Evolutionary conservation across 208 protist species (phyloP).

Genomic region (Leishmania tropica): DNA sequence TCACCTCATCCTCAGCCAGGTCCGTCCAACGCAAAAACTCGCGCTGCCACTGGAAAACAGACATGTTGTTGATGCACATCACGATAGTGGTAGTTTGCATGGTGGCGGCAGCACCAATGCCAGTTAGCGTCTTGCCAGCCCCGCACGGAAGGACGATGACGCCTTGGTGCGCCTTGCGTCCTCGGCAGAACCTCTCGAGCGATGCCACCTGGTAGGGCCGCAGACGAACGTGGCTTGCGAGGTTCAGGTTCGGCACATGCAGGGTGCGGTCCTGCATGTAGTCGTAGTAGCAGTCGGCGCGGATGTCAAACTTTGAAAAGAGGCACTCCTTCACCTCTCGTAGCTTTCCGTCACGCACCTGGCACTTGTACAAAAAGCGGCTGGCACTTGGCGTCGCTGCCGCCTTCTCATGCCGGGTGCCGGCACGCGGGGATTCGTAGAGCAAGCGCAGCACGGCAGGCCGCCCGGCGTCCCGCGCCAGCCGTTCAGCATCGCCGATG

Average conservation of each 20-base stretch:
- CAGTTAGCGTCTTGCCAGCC: conserved; percentile 99
- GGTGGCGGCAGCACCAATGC: conserved; percentile 95
- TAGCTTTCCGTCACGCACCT: conserved; percentile 67
- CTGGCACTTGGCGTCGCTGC: conserved; percentile 9
- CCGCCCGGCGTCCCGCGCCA: conserved; percentile 26
- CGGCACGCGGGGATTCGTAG: conserved; percentile 15
- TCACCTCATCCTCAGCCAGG: conserved; percentile 65
- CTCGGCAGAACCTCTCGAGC: conserved; percentile 82
- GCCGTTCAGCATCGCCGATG: neutral
- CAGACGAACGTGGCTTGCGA: conserved; percentile 70
- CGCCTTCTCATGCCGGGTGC: neutral
- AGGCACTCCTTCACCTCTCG: conserved; percentile 78
- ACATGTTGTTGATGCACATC: conserved; percentile 95
- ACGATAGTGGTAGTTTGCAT: conserved; percentile 96
- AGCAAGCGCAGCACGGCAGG: conserved; percentile 48
- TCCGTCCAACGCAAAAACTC: conserved; percentile 96
- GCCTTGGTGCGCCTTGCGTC: conserved; percentile 91
- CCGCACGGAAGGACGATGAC: conserved; percentile 99
- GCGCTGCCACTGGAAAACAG: conserved; percentile 96
- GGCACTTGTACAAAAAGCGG: conserved; percentile 81
- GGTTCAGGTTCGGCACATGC: conserved; percentile 53
- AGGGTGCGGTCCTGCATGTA: conserved; percentile 74
- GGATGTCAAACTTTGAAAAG: conserved; percentile 71
- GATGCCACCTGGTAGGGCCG: conserved; percentile 88
- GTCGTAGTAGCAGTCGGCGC: conserved; percentile 89